Conservation (phyloP, 305 asterid genomes). For the Fraxinus baroniana region DNA sequence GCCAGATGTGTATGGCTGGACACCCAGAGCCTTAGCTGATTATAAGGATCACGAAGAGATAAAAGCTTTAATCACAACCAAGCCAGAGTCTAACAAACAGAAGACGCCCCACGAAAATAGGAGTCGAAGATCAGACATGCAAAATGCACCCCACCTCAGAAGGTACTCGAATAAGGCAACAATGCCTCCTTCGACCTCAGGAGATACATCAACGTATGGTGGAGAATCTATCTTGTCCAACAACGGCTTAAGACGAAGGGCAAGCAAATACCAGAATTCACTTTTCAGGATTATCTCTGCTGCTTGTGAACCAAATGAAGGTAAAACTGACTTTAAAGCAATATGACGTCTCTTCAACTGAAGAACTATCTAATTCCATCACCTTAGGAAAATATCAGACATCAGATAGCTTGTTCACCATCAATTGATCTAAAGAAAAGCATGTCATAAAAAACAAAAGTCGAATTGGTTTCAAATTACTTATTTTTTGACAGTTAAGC, state of each 20-base stretch:
- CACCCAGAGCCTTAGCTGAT: slow-evolving; percentile 65
- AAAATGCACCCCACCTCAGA: slow-evolving; percentile 39
- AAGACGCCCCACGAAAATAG: background rate
- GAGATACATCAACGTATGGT: slow-evolving; percentile 12
- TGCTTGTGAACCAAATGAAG: slow-evolving; percentile 37
- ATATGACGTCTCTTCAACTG: background rate
- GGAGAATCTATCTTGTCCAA: background rate
- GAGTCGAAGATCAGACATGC: slow-evolving; percentile 14
- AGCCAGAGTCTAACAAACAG: slow-evolving; percentile 15
- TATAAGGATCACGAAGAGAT: slow-evolving; percentile 57
- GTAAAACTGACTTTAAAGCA: slow-evolving; percentile 27
- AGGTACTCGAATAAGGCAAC: slow-evolving; percentile 59
- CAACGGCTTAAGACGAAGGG: slow-evolving; percentile 25
- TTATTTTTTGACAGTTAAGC: background rate
- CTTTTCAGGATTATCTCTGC: slow-evolving; percentile 71
- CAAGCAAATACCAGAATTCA: slow-evolving; percentile 46
- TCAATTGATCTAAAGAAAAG: background rate
- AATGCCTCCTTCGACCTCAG: slow-evolving; percentile 25
- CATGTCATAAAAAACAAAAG: background rate
- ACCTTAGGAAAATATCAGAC: background rate
- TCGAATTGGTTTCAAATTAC: background rate
- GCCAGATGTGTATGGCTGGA: slow-evolving; percentile 68
- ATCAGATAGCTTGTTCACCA: background rate
- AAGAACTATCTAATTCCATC: background rate
- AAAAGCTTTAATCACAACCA: slow-evolving; percentile 40